Percentiles rank a stretch among this genome's conserved stretches.
Conservation (phyloP, 208 protist genomes). For the Leishmania braziliensis region DNA sequence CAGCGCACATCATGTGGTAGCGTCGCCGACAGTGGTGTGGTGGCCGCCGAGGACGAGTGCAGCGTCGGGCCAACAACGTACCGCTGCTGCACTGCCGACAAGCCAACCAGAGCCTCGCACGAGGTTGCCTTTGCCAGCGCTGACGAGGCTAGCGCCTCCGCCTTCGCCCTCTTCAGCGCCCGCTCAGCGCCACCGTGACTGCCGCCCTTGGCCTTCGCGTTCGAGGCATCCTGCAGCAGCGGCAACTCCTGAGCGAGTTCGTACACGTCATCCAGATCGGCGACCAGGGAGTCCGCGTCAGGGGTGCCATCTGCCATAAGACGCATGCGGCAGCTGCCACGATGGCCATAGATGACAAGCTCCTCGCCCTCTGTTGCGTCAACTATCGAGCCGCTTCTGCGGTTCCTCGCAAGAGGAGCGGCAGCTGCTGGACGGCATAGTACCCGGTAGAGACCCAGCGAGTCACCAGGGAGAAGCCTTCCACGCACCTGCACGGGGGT, state of each 20-base stretch:
- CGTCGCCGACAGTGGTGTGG: slow-evolving; percentile 24
- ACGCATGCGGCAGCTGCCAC: slow-evolving; percentile 43
- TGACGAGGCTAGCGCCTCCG: neutral
- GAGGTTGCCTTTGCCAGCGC: slow-evolving; percentile 3
- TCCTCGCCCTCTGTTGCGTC: slow-evolving; percentile 4
- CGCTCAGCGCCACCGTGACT: neutral
- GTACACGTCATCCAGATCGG: slow-evolving; percentile 30
- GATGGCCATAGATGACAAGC: slow-evolving; percentile 48
- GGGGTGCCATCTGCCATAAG: slow-evolving; percentile 61
- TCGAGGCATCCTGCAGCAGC: slow-evolving; percentile 7
- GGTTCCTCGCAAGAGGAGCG: neutral
- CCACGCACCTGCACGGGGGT: slow-evolving; percentile 28
- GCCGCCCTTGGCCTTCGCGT: neutral
- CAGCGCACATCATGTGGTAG: slow-evolving; percentile 56
- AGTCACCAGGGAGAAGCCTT: slow-evolving; percentile 19
- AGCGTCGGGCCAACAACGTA: slow-evolving; percentile 22
- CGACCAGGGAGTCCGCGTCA: slow-evolving; percentile 42
- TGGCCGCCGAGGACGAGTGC: slow-evolving; percentile 15
- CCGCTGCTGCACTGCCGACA: slow-evolving; percentile 29
- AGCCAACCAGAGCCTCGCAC: slow-evolving; percentile 17
- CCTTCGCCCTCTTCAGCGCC: slow-evolving; percentile 4
- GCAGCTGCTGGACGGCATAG: slow-evolving; percentile 22
- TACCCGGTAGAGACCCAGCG: slow-evolving; percentile 22
- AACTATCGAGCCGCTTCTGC: neutral
- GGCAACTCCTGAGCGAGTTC: slow-evolving; percentile 28